Percentiles rank a stretch among this genome's conserved stretches.
Evolutionary conservation across 345 rosid species (phyloP).

Genomic region (Ceriops zippeliana): DNA sequence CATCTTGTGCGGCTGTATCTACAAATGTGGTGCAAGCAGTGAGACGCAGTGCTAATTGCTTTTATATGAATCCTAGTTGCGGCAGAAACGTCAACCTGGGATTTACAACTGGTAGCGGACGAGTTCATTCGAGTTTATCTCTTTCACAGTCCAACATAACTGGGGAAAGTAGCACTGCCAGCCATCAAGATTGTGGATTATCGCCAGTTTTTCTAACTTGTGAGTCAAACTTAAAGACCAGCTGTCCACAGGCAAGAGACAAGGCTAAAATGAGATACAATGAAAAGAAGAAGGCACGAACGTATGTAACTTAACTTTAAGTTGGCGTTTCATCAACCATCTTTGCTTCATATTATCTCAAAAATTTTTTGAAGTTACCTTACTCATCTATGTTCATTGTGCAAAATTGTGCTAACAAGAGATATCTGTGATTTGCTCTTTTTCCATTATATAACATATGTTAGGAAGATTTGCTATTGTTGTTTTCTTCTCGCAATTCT

Average conservation of each 20-base stretch:
- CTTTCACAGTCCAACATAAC: constrained; percentile 53
- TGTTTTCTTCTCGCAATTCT: no score
- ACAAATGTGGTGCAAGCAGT: constrained; percentile 4
- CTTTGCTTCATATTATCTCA: no score
- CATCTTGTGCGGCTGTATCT: constrained; percentile 29
- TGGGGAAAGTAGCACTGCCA: constrained; percentile 50
- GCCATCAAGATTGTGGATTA: constrained; percentile 62
- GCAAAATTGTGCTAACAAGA: no score
- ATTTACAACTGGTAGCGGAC: constrained; percentile 36
- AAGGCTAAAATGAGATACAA: constrained; percentile 80
- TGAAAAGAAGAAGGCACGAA: constrained; percentile 68
- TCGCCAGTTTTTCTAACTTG: constrained; percentile 50
- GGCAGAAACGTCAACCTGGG: constrained; percentile 43
- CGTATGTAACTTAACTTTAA: constrained; percentile 30
- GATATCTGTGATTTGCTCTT: no score
- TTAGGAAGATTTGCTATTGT: no score
- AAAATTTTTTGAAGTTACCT: no score
- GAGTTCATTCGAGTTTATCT: constrained; percentile 57
- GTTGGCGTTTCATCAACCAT: no score
- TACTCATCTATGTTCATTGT: no score
- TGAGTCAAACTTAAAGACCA: constrained; percentile 51
- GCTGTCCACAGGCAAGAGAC: constrained; percentile 63
- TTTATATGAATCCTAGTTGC: constrained; percentile 25
- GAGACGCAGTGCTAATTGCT: constrained; percentile 15
- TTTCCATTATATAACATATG: no score